phyloP scores from a whole-genome alignment of 176 grass and related monocot species.

The Bonia amplexicaulis region DNA sequence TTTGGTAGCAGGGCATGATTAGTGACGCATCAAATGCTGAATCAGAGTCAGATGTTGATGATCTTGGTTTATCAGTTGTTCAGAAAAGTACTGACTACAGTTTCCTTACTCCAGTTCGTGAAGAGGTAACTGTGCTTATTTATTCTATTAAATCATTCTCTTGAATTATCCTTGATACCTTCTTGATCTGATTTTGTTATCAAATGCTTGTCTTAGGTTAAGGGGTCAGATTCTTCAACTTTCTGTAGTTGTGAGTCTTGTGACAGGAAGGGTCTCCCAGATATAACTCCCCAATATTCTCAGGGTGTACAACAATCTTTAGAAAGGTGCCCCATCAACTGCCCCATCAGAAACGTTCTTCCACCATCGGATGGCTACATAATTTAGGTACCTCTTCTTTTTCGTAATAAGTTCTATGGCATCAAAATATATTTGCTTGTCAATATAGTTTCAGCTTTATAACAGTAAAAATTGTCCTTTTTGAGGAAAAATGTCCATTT shows the following conservation, averaged over 20 bases:
- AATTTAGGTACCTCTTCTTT: constrained; percentile 27
- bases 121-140: constrained; percentile 37
- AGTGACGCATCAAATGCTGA: constrained; percentile 46
- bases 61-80: constrained; percentile 12
- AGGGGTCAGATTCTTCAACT: constrained; percentile 45
- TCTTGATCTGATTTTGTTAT: constrained; percentile 10
- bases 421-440: neutral
- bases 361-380: constrained; percentile 15
- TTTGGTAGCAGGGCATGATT: constrained; percentile 36
- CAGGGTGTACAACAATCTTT: neutral
- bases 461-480: neutral
- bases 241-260: constrained; percentile 32
- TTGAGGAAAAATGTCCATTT: neutral
- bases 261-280: constrained; percentile 19
- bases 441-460: neutral
- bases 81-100: constrained; percentile 28
- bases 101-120: constrained; percentile 46
- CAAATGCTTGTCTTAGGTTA: constrained; percentile 31
- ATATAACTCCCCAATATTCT: constrained; percentile 32
- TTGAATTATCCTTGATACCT: neutral
- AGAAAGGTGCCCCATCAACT: constrained; percentile 19
- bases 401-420: neutral
- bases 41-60: constrained; percentile 53
- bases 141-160: neutral
- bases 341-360: neutral